These are phyloP conservation scores for Cucurbita moschata DNA, from an alignment of 306 rosid genomes.

Conservation along the genomic window DNA sequence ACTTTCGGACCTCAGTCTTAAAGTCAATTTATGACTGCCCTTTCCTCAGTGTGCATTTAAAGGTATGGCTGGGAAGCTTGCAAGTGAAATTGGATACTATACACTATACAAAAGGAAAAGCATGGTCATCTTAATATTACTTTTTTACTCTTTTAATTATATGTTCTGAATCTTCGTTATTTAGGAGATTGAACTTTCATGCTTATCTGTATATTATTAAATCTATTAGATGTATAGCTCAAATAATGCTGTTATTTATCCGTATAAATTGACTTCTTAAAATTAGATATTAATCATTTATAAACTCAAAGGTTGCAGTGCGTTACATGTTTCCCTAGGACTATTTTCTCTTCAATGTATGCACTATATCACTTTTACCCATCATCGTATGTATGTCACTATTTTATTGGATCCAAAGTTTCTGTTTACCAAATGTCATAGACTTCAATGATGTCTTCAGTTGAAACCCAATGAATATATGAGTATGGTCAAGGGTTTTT, in stretches of 20 bases:
- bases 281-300: not conserved
- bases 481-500: not conserved
- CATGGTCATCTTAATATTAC: not conserved
- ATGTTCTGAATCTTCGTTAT: not conserved
- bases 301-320: not conserved
- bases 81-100: not conserved
- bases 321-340: not conserved
- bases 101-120: not conserved
- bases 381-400: not conserved
- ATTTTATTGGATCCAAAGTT: not conserved
- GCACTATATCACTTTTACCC: not conserved
- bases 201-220: not conserved
- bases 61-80: slow-evolving; percentile 39
- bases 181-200: not conserved
- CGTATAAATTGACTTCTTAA: not conserved
- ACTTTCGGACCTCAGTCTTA: slow-evolving; percentile 54
- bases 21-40: slow-evolving; percentile 70
- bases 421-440: not conserved
- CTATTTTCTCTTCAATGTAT: not conserved
- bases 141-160: not conserved
- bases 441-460: not conserved
- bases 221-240: not conserved
- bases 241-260: not conserved
- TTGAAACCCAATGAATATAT: not conserved
- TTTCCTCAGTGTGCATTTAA: slow-evolving; percentile 53